Conservation (phyloP, 139 green algal species). For the Raphidocelis subcapitata region DNA sequence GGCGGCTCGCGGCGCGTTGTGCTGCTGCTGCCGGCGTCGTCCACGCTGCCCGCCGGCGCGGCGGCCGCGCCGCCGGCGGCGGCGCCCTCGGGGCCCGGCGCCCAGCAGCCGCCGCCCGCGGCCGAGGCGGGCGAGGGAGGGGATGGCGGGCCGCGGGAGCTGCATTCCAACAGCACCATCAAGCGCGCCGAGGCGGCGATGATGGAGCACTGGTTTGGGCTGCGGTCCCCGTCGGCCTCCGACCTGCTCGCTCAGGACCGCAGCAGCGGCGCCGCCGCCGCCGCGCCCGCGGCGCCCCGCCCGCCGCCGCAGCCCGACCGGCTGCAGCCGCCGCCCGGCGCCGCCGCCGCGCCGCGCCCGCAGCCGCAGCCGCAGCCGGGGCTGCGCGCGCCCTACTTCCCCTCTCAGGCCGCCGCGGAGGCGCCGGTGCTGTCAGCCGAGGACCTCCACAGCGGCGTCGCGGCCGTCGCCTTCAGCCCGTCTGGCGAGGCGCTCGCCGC, state of each 20-base stretch:
- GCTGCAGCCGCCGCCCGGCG: background rate
- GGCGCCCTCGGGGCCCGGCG: background rate
- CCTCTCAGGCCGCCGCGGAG: background rate
- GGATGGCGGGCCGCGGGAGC: background rate
- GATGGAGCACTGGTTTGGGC: slow-evolving; percentile 28
- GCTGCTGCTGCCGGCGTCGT: slow-evolving; percentile 28
- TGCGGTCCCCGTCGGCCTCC: too few relatives aligned
- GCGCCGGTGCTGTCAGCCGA: slow-evolving; percentile 7
- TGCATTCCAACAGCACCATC: slow-evolving; percentile 11
- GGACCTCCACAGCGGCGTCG: slow-evolving; percentile 5
- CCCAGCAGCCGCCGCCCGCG: background rate
- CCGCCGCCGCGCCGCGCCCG: background rate
- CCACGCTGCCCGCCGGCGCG: background rate
- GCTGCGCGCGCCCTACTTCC: background rate
- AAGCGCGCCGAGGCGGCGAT: slow-evolving; percentile 25
- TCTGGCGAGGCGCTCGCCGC: slow-evolving; percentile 11
- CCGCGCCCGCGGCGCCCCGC: background rate
- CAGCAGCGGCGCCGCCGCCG: background rate
- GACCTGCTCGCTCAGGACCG: background rate
- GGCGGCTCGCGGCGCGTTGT: slow-evolving; percentile 11
- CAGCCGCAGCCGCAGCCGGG: background rate
- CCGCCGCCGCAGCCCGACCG: background rate
- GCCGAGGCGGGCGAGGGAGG: background rate
- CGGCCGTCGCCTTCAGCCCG: slow-evolving; percentile 21
- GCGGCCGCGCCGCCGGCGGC: background rate